Evolutionary conservation across 2,329 filamentous ascomycete genomes (phyloP).

Genomic region (Trichoderma breve): DNA sequence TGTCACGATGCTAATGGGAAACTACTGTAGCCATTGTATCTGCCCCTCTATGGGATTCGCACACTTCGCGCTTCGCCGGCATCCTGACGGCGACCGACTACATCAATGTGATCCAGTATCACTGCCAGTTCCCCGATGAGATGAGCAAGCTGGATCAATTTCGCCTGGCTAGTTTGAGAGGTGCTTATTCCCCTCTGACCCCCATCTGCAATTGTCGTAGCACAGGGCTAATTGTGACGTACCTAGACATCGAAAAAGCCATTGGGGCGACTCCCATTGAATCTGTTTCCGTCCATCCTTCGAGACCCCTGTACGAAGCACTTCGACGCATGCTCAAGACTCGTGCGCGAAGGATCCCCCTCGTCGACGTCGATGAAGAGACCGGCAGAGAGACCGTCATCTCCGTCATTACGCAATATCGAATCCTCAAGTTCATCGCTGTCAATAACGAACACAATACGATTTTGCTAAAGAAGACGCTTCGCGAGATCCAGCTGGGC

Average conservation of each 20-base stretch:
- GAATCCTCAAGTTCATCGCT: constrained; percentile 97
- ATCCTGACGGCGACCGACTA: constrained; percentile 95
- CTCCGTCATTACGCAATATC: constrained; percentile 96
- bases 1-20: constrained; percentile 11
- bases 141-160: constrained; percentile 91
- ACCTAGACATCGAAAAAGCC: constrained; percentile 87
- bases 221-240: constrained; percentile 24
- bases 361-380: constrained; percentile 92
- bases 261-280: constrained; percentile 89
- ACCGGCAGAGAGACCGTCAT: constrained; percentile 90
- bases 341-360: constrained; percentile 85
- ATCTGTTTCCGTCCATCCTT: constrained; percentile 92
- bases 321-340: constrained; percentile 93
- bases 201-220: background rate
- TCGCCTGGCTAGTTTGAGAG: constrained; percentile 83
- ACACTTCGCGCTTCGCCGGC: constrained; percentile 87
- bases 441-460: constrained; percentile 88
- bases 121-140: constrained; percentile 93
- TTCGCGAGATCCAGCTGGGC: constrained; percentile 80
- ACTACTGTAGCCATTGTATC: constrained; percentile 81
- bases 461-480: constrained; percentile 80
- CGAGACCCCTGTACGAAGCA: constrained; percentile 88
- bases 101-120: constrained; percentile 98
- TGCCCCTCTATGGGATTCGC: constrained; percentile 94
- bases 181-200: constrained; percentile 56